Base-by-base conservation (phyloP, 2,329 filamentous ascomycete genomes). In the Cercospora sesami region DNA sequence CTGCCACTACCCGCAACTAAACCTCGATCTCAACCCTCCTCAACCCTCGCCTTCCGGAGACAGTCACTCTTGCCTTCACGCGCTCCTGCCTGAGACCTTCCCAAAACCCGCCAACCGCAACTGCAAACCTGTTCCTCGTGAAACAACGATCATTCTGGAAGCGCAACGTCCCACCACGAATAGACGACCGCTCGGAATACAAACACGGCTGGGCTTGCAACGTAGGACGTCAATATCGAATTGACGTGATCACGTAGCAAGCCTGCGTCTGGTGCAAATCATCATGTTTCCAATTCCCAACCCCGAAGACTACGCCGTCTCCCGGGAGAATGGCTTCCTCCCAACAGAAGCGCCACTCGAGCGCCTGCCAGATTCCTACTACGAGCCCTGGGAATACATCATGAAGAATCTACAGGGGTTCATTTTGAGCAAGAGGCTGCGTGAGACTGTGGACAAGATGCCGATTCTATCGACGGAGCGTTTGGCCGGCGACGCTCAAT, bases 321-420 rank as follows among this genome's bases (percentile, higher is more conserved):
- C 91, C 72, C 83, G 87, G 69, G 84, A 88, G 66, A 88, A 93
- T 81, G 95, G 95, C 76, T 99, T 99, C 82, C 87, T 99, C 64
- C 93, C 95, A 1, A 85, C 91, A 70, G 89, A 92, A 71, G 82
- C 91, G 39, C 95, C 95, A 51, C 84, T 98, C 71, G 89, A 92
- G 69, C 83, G 87, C 65, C 88, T 99, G 14, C 91, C 93, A 9
- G 91, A 97, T 77, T 87, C 91, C 2, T 98, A 97, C 83, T 99
- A 98, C 81, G 90, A 91, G 79, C 92, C 93, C 77, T 99, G 95
- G 95, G 95, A 99, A 81, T 87, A 90, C 57, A 86, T 97, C 60
- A 87, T 90, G 36, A 87, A 89, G 73, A 97, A 97, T 76, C 85
- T 99, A 31, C 95, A 97, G 81, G 89, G 90, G 12, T 84, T 98